Percentiles rank a stretch among this genome's conserved stretches.
Evolutionary conservation across 2,329 filamentous ascomycete species (phyloP).

Genomic region (Hypoxylon sp.): DNA sequence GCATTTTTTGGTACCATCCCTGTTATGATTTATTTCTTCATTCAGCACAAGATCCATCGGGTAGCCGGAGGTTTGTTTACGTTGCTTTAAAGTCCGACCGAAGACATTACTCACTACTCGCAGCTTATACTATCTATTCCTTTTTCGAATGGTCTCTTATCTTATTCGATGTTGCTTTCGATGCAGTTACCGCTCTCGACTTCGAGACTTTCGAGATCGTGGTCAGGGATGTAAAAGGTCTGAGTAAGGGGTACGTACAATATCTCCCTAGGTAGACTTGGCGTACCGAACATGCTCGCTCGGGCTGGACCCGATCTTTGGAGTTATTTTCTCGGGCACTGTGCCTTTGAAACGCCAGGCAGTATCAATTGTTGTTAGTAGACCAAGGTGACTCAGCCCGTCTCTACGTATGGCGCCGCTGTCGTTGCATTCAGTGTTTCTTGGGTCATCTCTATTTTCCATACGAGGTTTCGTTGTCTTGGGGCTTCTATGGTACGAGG

Average conservation of each 20-base stretch:
- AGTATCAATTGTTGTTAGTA: neutral
- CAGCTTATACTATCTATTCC: slow-evolving; percentile 96
- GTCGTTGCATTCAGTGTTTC: neutral
- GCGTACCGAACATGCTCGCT: slow-evolving; percentile 54
- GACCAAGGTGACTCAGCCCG: neutral
- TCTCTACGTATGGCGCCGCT: neutral
- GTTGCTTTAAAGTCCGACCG: neutral
- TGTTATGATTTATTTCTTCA: slow-evolving; percentile 95
- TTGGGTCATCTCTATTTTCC: neutral
- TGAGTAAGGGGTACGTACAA: slow-evolving; percentile 98
- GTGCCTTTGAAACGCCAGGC: neutral
- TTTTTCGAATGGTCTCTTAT: slow-evolving; percentile 99
- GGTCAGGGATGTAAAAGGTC: slow-evolving; percentile 88
- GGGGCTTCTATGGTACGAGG: neutral
- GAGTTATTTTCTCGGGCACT: slow-evolving; percentile 21
- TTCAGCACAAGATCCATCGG: slow-evolving; percentile 97
- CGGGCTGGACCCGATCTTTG: slow-evolving; percentile 40
- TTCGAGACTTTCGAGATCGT: slow-evolving; percentile 91
- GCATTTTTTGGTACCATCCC: slow-evolving; percentile 93
- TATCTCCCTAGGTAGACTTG: slow-evolving; percentile 87
- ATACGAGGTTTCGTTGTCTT: neutral
- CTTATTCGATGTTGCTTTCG: slow-evolving; percentile 95
- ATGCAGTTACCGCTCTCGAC: slow-evolving; percentile 93
- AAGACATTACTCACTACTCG: slow-evolving; percentile 32
- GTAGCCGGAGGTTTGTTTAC: slow-evolving; percentile 84